Evolutionary conservation across 352 stramenopile genomes (phyloP).

Genomic region (Aphanomyces invadans): DNA sequence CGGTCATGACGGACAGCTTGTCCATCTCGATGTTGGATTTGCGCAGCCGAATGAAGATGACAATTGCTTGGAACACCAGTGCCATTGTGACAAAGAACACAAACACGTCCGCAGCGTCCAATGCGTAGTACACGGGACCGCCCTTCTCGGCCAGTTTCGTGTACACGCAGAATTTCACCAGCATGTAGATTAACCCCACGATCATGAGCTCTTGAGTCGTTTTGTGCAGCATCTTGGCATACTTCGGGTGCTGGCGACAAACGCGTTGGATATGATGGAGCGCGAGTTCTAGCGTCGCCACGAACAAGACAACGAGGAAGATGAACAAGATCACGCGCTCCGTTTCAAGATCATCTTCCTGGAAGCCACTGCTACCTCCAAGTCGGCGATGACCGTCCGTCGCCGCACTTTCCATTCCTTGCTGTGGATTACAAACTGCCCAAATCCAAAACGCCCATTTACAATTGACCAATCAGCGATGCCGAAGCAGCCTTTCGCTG

Average conservation of each 20-base stretch:
- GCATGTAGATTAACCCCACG: conserved; percentile 43
- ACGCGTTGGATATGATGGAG: conserved; percentile 13
- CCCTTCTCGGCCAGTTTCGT: conserved; percentile 27
- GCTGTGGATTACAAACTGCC: no score
- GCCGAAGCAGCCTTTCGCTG: no score
- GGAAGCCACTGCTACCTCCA: neutral
- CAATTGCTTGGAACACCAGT: conserved; percentile 44
- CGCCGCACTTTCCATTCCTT: neutral
- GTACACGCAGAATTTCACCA: conserved; percentile 47
- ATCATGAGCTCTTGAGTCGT: conserved; percentile 46
- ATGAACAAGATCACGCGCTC: conserved; percentile 15
- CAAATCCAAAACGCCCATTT: no score
- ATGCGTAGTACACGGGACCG: conserved; percentile 37
- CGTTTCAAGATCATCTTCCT: conserved; percentile 12
- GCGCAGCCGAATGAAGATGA: conserved; percentile 40
- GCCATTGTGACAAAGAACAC: conserved; percentile 51
- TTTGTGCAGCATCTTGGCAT: conserved; percentile 25
- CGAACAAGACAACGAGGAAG: conserved; percentile 21
- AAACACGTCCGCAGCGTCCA: conserved; percentile 46
- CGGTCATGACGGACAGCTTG: conserved; percentile 40
- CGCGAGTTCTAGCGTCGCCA: conserved; percentile 3
- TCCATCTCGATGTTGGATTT: conserved; percentile 36
- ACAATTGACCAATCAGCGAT: neutral
- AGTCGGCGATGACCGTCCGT: neutral
- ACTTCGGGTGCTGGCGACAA: conserved; percentile 12